Evolutionary conservation across 106 monocot genomes (phyloP).

Genomic region (Alisma plantagoaquatica): DNA sequence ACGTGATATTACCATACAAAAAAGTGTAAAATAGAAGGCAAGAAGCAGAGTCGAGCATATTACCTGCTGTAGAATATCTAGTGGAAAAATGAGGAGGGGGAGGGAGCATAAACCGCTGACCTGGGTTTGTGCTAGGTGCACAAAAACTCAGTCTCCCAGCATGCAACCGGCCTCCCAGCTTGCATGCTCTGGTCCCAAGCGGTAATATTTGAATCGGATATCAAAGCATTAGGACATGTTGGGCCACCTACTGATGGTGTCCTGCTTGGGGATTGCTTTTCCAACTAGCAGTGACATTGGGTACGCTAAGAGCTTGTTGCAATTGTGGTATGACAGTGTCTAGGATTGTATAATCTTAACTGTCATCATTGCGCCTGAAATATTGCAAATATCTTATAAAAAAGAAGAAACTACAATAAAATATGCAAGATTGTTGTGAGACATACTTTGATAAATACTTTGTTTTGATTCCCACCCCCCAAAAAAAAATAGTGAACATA

Average conservation of each 20-base stretch:
- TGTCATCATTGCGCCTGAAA: conserved; percentile 79
- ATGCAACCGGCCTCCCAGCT: no score
- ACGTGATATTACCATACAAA: no score
- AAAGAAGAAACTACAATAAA: no score
- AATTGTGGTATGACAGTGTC: conserved; percentile 41
- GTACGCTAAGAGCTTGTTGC: conserved; percentile 32
- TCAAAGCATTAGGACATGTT: conserved; percentile 11
- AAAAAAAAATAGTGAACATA: no score
- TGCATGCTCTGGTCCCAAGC: conserved; percentile 50
- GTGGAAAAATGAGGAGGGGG: conserved; percentile 13
- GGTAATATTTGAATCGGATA: conserved; percentile 16
- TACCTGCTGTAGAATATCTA: no score
- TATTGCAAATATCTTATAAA: neutral
- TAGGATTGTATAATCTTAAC: conserved; percentile 75
- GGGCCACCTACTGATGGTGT: conserved; percentile 11
- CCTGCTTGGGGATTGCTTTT: conserved; percentile 26
- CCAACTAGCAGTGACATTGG: conserved; percentile 28
- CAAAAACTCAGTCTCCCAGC: conserved; percentile 13
- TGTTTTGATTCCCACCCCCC: no score
- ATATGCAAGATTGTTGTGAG: no score
- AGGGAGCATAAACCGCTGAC: conserved; percentile 20
- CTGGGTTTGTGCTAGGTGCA: conserved; percentile 14
- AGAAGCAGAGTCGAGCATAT: no score
- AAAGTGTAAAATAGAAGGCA: no score
- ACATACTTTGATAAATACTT: no score